Percentiles rank a stretch among this genome's conserved stretches.
Evolutionary conservation across 257 asterid genomes (phyloP).

Genomic region (Gentiana straminea): DNA sequence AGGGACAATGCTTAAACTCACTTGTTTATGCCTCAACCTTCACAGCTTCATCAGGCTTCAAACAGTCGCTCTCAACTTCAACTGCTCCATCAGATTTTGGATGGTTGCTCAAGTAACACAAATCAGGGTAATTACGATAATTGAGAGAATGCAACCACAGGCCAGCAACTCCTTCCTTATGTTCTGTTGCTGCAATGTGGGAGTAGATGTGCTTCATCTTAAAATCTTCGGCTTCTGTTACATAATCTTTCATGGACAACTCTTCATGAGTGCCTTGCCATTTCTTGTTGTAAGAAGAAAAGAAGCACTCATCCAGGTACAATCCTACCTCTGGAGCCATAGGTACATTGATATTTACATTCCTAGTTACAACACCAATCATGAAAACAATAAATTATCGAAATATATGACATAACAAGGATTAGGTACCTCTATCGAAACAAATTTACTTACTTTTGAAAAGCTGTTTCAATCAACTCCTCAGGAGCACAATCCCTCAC

Average conservation of each 20-base stretch:
- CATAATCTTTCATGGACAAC: constrained; percentile 64
- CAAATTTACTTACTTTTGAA: constrained; percentile 39
- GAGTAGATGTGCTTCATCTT: constrained; percentile 69
- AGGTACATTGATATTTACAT: constrained; percentile 66
- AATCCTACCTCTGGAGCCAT: constrained; percentile 99
- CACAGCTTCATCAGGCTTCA: neutral
- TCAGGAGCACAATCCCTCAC: constrained; percentile 77
- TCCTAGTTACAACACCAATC: constrained; percentile 32
- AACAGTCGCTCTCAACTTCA: constrained; percentile 10
- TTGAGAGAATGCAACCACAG: constrained; percentile 83
- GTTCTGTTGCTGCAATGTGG: constrained; percentile 69
- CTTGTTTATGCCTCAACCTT: neutral
- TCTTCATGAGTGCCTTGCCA: constrained; percentile 75
- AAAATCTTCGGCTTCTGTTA: constrained; percentile 65
- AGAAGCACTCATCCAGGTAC: constrained; percentile 86
- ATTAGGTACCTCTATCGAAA: neutral
- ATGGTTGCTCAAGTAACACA: constrained; percentile 15
- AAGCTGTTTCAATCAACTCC: constrained; percentile 56
- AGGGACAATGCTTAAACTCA: constrained; percentile 8
- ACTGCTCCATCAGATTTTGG: constrained; percentile 11
- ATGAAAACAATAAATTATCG: neutral
- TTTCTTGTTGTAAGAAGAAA: constrained; percentile 69
- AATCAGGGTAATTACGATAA: constrained; percentile 77
- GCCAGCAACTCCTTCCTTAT: constrained; percentile 64
- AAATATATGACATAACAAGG: neutral